Evolutionary conservation across 192 early-diverging fungal genomes (phyloP), one percentile per base, ranked within the genome.

Genomic region (Umbelopsis sp.): DNA sequence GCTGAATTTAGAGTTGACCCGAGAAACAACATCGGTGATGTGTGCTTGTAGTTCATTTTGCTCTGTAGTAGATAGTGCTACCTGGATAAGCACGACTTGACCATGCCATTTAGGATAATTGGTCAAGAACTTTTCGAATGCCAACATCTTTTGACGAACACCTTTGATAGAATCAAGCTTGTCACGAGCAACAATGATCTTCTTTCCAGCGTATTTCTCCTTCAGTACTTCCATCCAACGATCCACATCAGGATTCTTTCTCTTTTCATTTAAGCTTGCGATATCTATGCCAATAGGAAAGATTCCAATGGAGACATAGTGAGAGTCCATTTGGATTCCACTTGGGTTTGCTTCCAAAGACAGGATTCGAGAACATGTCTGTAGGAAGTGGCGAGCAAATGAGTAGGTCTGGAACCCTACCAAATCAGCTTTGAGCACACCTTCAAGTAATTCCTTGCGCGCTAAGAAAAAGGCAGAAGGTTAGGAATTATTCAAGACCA

Each of bases 81-180:
- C 95, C 81, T 98, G 97, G 64, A 97, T 97, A 67, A 98, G 77
- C 15, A 97, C 94, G 1, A 95, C 93, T 86, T 95, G 91, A 52
- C 92, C 90, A 30, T 88, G 90, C 91, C 93, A 98, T 74, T 99
- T 93, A 2, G 97, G 96, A 69, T 93, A 92, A 20, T 86, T 81
- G 7, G 79, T 86, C 49, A 99, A 75, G 73, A 99, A 99, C 33
- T 86, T 87, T 70, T 98, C 95, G 80, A 95, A 99, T 0, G 95
- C 92, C 5, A 92, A 82, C 75, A 99, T 78, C 82, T 98, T 98
- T 79, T 99, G 96, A 37, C 91, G 89, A 35, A 99, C 94, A 15
- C 95, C 96, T 73, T 97, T 98, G 73, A 98, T 89, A 68, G 93
- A 92, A 82, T 99, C 96, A 52, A 98, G 85, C 84, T 97, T 97